phyloP scores from a whole-genome alignment of 192 early-diverging fungal genomes.

The Dissophora globulifera region DNA sequence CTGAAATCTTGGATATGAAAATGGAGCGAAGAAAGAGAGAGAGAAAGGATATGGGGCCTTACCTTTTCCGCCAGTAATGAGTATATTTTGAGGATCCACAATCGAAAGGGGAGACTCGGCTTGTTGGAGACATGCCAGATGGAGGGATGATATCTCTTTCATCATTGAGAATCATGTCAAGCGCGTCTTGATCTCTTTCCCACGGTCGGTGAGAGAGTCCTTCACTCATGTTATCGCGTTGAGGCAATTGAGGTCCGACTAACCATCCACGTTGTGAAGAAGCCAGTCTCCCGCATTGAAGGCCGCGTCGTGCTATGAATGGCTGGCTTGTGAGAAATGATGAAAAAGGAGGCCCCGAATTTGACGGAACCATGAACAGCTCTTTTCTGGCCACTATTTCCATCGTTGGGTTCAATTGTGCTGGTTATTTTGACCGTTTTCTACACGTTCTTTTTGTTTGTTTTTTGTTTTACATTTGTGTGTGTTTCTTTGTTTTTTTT shows the following conservation, averaged over 20 bases:
- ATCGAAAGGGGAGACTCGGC: conserved; percentile 29
- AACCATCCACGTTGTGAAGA: neutral
- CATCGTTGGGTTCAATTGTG: neutral
- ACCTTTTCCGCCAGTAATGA: conserved; percentile 35
- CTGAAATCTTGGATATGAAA: conserved; percentile 47
- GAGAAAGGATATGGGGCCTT: conserved; percentile 43
- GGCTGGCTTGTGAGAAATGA: conserved; percentile 14
- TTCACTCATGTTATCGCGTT: conserved; percentile 1
- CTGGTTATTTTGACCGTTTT: conserved; percentile 11
- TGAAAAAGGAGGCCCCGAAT: conserved; percentile 50
- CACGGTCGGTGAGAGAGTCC: conserved; percentile 46
- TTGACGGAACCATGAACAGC: conserved; percentile 52
- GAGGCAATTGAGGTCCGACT: neutral
- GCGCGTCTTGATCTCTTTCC: conserved; percentile 49
- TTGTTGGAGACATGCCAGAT: conserved; percentile 10
- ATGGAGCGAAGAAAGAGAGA: conserved; percentile 40
- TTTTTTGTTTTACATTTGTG: no score
- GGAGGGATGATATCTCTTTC: conserved; percentile 24
- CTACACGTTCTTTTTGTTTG: no score
- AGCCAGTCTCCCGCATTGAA: conserved; percentile 35
- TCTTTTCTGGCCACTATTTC: conserved; percentile 40
- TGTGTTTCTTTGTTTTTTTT: no score
- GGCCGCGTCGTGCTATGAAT: conserved; percentile 1
- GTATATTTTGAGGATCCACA: no score
- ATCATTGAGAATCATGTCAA: conserved; percentile 31